A percentile compares a stretch with the other conserved stretches of the same genome.
Conservation (phyloP, 73 alveolate species). For the Paramecium biaurelia region DNA sequence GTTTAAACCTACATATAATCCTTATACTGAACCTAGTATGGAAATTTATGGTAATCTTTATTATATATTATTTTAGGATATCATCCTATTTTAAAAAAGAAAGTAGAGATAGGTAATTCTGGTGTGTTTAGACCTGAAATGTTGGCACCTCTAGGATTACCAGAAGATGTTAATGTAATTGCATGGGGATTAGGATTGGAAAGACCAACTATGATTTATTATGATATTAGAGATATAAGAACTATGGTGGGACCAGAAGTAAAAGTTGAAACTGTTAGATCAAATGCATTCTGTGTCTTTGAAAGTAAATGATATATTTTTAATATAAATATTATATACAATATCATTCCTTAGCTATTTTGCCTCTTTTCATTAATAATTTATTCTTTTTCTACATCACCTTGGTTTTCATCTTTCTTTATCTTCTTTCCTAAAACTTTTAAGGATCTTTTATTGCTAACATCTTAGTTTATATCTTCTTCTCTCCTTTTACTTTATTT, state of each 20-base stretch:
- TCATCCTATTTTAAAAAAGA: constrained; percentile 74
- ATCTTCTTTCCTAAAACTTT: not conserved
- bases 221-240: constrained; percentile 92
- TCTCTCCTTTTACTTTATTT: not conserved
- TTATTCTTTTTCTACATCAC: not conserved
- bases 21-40: constrained; percentile 99
- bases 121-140: constrained; percentile 99
- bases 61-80: not conserved
- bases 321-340: not conserved
- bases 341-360: not conserved
- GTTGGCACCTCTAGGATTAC: constrained; percentile 99
- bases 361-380: not conserved
- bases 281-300: constrained; percentile 92
- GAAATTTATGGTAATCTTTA: constrained; percentile 73
- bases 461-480: not conserved
- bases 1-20: constrained; percentile 99
- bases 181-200: constrained; percentile 99
- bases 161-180: constrained; percentile 97
- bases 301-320: constrained; percentile 58
- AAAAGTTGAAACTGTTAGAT: constrained; percentile 86
- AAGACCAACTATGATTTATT: constrained; percentile 99
- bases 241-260: constrained; percentile 98
- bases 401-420: not conserved
- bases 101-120: constrained; percentile 94
- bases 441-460: constrained; percentile 6